Percentiles rank a stretch among this genome's conserved stretches.
phyloP scores from a whole-genome alignment of 257 asterid genomes.

The Ilex aquifolium region DNA sequence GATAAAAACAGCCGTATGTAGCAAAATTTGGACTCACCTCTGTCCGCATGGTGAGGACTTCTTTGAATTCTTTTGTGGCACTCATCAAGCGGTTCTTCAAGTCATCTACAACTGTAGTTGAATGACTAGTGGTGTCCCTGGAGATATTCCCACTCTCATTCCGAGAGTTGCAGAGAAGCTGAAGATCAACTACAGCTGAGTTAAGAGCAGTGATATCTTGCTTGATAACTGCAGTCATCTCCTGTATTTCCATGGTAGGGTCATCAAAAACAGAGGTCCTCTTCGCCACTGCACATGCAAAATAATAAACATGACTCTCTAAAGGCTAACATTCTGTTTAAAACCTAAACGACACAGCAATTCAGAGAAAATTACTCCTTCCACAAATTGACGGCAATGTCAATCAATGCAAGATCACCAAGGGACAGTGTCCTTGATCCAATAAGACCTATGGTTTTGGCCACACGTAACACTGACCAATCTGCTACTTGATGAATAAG shows the following conservation, averaged over 20 bases:
- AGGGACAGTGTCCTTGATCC: not conserved
- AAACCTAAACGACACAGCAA: too few species aligned
- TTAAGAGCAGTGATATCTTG: slow-evolving; percentile 92
- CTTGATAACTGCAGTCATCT: slow-evolving; percentile 84
- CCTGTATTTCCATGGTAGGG: slow-evolving; percentile 93
- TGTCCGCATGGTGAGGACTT: slow-evolving; percentile 88
- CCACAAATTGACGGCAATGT: not conserved
- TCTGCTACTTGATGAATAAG: too few species aligned
- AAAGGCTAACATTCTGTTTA: not conserved
- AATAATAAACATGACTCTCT: slow-evolving; percentile 9
- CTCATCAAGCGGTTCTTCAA: slow-evolving; percentile 87
- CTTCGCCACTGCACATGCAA: slow-evolving; percentile 72
- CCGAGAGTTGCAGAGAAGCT: slow-evolving; percentile 58
- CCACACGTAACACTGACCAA: too few species aligned
- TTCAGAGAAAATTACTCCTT: not conserved
- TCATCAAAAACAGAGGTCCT: slow-evolving; percentile 84
- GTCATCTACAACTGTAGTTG: slow-evolving; percentile 89
- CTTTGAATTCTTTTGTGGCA: slow-evolving; percentile 89
- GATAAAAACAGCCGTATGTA: too few species aligned
- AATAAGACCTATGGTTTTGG: not conserved
- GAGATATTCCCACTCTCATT: slow-evolving; percentile 52
- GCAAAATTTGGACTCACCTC: slow-evolving; percentile 47
- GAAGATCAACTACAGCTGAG: slow-evolving; percentile 87
- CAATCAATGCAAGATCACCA: not conserved
- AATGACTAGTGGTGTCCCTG: slow-evolving; percentile 74